Conservation (phyloP, 1,284 basidiomycete genomes). For the Ganoderma resinaceum region DNA sequence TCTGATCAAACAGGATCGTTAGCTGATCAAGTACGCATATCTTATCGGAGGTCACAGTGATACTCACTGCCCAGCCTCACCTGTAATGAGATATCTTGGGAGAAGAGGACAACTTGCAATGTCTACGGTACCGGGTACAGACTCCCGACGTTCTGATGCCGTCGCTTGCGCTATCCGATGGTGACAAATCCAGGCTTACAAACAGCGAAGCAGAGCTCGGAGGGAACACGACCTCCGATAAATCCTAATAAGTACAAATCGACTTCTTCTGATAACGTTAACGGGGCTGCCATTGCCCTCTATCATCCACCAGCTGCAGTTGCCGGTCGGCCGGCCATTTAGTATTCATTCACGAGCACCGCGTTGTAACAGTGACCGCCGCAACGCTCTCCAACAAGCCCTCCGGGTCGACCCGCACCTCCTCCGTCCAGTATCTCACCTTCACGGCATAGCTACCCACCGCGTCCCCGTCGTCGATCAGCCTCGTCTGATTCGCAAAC, state of each 20-base stretch:
- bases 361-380: conserved; percentile 24
- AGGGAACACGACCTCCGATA: too few species aligned
- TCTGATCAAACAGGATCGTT: neutral
- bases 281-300: too few species aligned
- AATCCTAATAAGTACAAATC: neutral
- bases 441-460: conserved; percentile 51
- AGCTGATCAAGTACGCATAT: neutral
- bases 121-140: neutral
- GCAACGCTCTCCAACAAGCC: conserved; percentile 34
- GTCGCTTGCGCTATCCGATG: neutral
- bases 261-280: too few species aligned
- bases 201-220: too few species aligned
- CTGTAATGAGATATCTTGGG: neutral
- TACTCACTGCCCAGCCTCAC: neutral
- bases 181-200: neutral
- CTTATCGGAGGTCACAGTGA: neutral
- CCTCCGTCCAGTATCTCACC: conserved; percentile 61
- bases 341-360: conserved; percentile 20
- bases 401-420: conserved; percentile 58
- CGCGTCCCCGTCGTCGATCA: conserved; percentile 44
- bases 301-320: too few species aligned
- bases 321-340: too few species aligned
- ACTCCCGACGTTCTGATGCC: neutral
- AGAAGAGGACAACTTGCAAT: neutral
- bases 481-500: conserved; percentile 56